Conservation (phyloP, 2,329 filamentous ascomycete species). For the Trichoderma harzianum region DNA sequence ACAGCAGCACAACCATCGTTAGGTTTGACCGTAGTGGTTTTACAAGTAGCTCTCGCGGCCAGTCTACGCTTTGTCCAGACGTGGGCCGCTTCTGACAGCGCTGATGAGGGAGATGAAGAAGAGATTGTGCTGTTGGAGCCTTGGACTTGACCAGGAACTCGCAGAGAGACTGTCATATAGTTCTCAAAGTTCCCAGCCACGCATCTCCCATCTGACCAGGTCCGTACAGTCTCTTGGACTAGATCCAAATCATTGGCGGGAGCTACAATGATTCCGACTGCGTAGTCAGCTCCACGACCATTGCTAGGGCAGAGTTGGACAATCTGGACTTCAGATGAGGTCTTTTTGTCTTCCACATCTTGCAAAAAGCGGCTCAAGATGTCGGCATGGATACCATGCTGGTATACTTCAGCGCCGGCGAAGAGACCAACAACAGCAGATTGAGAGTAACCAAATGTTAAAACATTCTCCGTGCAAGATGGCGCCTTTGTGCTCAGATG, state of each 20-base stretch:
- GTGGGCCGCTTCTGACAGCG: background rate
- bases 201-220: conserved; percentile 26
- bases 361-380: conserved; percentile 14
- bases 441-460: conserved; percentile 20
- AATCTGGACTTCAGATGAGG: background rate
- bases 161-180: conserved; percentile 22
- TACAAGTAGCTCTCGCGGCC: conserved; percentile 22
- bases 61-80: conserved; percentile 15
- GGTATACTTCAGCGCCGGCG: conserved; percentile 24
- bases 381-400: conserved; percentile 22
- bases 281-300: conserved; percentile 22
- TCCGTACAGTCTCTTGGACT: conserved; percentile 26
- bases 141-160: conserved; percentile 17
- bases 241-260: conserved; percentile 26
- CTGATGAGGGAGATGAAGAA: background rate
- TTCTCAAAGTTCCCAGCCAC: conserved; percentile 19
- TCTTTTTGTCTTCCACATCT: background rate
- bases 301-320: background rate
- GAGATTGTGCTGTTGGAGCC: conserved; percentile 16
- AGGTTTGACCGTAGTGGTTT: conserved; percentile 21
- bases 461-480: conserved; percentile 19
- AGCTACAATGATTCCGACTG: conserved; percentile 29
- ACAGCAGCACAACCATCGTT: conserved; percentile 32
- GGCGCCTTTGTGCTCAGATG: conserved; percentile 16
- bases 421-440: conserved; percentile 22